Conservation (phyloP, 139 green algal species). For the Dunaliella primolecta region DNA sequence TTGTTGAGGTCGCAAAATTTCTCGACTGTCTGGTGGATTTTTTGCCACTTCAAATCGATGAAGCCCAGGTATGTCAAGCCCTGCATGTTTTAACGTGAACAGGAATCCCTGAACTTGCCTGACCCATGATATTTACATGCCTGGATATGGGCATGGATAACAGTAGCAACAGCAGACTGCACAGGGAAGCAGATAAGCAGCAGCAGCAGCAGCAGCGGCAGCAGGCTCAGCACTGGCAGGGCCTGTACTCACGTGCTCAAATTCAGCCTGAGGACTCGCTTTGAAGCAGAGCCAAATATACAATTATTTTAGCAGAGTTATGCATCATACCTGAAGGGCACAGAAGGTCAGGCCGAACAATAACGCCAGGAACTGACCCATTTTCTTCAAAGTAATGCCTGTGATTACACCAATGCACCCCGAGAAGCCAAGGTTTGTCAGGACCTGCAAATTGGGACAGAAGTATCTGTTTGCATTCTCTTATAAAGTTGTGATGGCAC, state of each 20-base stretch:
- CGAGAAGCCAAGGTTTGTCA: slow-evolving; percentile 27
- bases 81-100: slow-evolving; percentile 5
- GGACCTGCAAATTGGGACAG: neutral
- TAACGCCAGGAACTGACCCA: slow-evolving; percentile 19
- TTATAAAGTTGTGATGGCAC: no score
- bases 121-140: no score
- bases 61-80: slow-evolving; percentile 34
- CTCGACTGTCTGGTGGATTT: slow-evolving; percentile 16
- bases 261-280: neutral
- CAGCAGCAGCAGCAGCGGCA: neutral
- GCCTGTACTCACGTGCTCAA: neutral
- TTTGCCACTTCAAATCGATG: slow-evolving; percentile 36
- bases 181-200: neutral
- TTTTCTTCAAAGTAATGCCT: slow-evolving; percentile 31
- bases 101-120: no score
- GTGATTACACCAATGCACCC: slow-evolving; percentile 22
- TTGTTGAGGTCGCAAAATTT: slow-evolving; percentile 29
- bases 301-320: neutral
- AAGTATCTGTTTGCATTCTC: no score
- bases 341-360: neutral
- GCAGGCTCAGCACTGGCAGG: neutral
- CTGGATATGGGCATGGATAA: no score
- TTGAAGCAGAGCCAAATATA: no score
- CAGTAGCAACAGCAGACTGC: neutral
- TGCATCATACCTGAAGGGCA: slow-evolving; percentile 1